phyloP scores from a whole-genome alignment of 352 stramenopile species.

The Phytophthora megakarya region DNA sequence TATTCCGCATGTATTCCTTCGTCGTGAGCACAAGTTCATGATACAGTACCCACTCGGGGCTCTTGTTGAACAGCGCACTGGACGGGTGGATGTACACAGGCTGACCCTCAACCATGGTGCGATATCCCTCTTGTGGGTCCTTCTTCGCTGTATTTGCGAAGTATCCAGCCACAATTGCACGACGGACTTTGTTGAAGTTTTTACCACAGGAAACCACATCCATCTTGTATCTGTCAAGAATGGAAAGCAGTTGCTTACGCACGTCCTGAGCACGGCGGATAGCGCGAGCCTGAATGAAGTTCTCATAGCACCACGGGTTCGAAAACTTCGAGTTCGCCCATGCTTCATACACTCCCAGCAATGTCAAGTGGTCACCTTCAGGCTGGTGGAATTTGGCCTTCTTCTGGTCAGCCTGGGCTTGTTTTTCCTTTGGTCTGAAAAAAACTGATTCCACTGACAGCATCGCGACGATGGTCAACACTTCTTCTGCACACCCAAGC shows the following conservation, averaged over 20 bases:
- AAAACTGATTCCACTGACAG: constrained; percentile 99
- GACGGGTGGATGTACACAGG: constrained; percentile 99
- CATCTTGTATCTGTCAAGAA: constrained; percentile 99
- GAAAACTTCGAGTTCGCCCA: constrained; percentile 98
- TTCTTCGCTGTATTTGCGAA: constrained; percentile 99
- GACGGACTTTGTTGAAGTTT: constrained; percentile 97
- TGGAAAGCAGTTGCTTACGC: constrained; percentile 98
- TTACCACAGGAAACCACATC: constrained; percentile 97
- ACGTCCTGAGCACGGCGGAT: constrained; percentile 98
- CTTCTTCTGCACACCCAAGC: constrained; percentile 97
- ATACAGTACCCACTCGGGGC: constrained; percentile 98
- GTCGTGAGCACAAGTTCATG: constrained; percentile 96
- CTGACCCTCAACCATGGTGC: constrained; percentile 98
- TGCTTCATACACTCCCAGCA: constrained; percentile 97
- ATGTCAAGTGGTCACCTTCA: constrained; percentile 98
- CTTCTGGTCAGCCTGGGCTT: constrained; percentile 98
- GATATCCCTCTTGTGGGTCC: constrained; percentile 98
- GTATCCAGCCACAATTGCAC: constrained; percentile 98
- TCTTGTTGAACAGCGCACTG: constrained; percentile 98
- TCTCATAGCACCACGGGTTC: constrained; percentile 99
- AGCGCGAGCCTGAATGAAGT: constrained; percentile 98
- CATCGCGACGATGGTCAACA: constrained; percentile 99
- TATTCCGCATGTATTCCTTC: constrained; percentile 99
- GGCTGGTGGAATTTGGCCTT: constrained; percentile 99
- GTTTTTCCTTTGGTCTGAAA: constrained; percentile 98